Evolutionary conservation across 129 eudicot genomes (phyloP), one percentile per base, ranked within the genome.

Genomic region (Chrysanthemum lavandulifolium): DNA sequence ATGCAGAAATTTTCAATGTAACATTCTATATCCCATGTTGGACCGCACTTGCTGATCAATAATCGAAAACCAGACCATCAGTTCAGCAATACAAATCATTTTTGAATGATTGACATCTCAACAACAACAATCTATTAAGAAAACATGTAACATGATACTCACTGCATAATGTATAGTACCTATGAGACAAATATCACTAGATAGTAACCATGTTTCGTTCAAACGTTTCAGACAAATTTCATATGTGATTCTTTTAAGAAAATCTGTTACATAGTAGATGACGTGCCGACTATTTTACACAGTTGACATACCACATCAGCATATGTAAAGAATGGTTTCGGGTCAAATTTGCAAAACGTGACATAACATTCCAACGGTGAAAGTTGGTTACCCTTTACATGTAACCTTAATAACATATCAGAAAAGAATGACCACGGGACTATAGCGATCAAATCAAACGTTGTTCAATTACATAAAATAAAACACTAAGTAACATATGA

Each of bases 1-100:
- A 89, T 67, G 80, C 91, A 89, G 70, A 89, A 89, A 67, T 89
- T 82, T 36, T 86, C 91, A 16, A 89, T 80, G 79, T 86, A 86
- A 75, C 96, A 89, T 3, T 25, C 31, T 18, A 89, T 13, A 78
- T 89, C 96, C 96, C 92, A 89, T 54, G 86, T 86, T 69, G 84
- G 77, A 27, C 81, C 85, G 72, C 96, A 86, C 13, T 71, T 67
- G 73, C 96, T 89, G 91, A 65, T 62, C 14, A 51, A 65, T 31
- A 9, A 53, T 43, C 47, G 21, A 43, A 15, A 21, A 63, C 11
- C 13, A 25, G 72, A 53, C 49, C 9, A 11, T 60, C 56, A 61
- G 10, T 60, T 70, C 55, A 73, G 19, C 29, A 25, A 23, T n/a
- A 68, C 50, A 56, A 10, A 15, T 11, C 40, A 74, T 25, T 64